A percentile compares a stretch with the other conserved stretches of the same genome.
Conservation (phyloP, 139 green algal species). For the Chlorella sp. region DNA sequence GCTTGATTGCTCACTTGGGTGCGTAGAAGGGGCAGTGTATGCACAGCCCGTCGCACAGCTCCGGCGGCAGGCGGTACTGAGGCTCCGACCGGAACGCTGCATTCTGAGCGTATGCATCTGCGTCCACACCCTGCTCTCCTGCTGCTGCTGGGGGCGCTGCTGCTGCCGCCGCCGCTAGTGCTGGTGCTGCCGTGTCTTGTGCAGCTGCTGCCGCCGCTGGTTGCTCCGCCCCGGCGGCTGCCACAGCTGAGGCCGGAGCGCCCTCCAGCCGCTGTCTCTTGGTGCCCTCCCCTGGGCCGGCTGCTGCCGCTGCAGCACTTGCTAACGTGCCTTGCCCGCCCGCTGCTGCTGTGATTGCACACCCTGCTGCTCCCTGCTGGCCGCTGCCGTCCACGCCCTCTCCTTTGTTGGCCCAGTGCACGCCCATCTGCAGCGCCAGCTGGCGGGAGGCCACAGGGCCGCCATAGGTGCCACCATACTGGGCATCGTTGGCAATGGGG, state of each 20-base stretch:
- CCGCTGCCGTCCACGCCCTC: background rate
- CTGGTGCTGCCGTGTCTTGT: background rate
- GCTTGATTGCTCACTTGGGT: slow-evolving; percentile 20
- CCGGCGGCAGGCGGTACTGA: background rate
- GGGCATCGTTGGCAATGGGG: slow-evolving; percentile 81
- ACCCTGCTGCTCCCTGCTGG: no score
- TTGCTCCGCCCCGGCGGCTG: background rate
- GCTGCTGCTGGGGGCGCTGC: background rate
- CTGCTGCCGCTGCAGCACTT: background rate
- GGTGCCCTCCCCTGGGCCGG: background rate
- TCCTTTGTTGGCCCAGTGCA: slow-evolving; percentile 21
- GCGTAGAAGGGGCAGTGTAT: slow-evolving; percentile 55
- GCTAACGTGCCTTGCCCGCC: background rate
- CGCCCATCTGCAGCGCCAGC: slow-evolving; percentile 30
- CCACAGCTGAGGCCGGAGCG: background rate
- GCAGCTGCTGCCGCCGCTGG: background rate
- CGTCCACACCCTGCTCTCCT: background rate
- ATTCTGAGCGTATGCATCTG: slow-evolving; percentile 16
- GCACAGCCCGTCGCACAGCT: slow-evolving; percentile 33
- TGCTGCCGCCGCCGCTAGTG: background rate
- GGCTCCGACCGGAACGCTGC: background rate
- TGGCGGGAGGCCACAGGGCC: slow-evolving; percentile 27
- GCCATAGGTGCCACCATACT: slow-evolving; percentile 67
- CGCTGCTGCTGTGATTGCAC: no score
- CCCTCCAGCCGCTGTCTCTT: slow-evolving; percentile 24